Percentiles rank a stretch among this genome's conserved stretches.
These are phyloP conservation scores for Alternaria brassicae DNA, from an alignment of 2,329 filamentous ascomycete species.

Conservation along the genomic window DNA sequence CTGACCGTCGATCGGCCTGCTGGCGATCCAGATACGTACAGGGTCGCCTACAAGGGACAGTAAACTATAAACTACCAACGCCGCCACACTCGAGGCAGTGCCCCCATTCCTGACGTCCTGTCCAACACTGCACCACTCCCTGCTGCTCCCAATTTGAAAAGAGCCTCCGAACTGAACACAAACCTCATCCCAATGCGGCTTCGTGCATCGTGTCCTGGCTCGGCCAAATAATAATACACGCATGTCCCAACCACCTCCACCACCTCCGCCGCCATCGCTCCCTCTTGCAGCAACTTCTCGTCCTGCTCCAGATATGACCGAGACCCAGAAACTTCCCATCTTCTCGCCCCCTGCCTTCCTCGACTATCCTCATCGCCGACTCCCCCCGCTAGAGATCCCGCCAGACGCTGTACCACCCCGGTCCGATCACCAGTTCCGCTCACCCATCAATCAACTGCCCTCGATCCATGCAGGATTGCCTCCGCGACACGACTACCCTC, in stretches of 20 bases:
- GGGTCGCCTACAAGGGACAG: slow-evolving; percentile 39
- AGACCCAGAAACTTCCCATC: slow-evolving; percentile 53
- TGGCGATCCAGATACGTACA: slow-evolving; percentile 51
- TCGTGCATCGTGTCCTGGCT: slow-evolving; percentile 50
- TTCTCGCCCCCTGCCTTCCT: slow-evolving; percentile 52
- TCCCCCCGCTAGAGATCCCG: slow-evolving; percentile 51
- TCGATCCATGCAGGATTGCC: slow-evolving; percentile 47
- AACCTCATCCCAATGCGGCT: slow-evolving; percentile 50
- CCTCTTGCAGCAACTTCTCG: slow-evolving; percentile 49
- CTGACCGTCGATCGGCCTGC: slow-evolving; percentile 46
- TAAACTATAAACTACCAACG: slow-evolving; percentile 49
- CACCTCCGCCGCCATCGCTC: slow-evolving; percentile 50
- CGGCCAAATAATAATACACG: slow-evolving; percentile 53
- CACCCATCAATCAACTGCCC: slow-evolving; percentile 48
- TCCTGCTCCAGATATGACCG: slow-evolving; percentile 53
- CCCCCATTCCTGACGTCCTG: slow-evolving; percentile 50
- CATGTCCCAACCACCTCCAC: slow-evolving; percentile 52
- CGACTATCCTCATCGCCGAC: slow-evolving; percentile 49
- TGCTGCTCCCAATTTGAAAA: slow-evolving; percentile 46
- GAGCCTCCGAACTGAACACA: slow-evolving; percentile 47
- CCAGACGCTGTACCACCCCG: slow-evolving; percentile 48
- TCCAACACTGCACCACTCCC: slow-evolving; percentile 49
- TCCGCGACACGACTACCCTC: slow-evolving; percentile 39
- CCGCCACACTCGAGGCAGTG: slow-evolving; percentile 50
- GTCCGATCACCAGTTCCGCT: slow-evolving; percentile 49